Conservation (phyloP, 306 rosid genomes). For the Sophora flavescens region DNA sequence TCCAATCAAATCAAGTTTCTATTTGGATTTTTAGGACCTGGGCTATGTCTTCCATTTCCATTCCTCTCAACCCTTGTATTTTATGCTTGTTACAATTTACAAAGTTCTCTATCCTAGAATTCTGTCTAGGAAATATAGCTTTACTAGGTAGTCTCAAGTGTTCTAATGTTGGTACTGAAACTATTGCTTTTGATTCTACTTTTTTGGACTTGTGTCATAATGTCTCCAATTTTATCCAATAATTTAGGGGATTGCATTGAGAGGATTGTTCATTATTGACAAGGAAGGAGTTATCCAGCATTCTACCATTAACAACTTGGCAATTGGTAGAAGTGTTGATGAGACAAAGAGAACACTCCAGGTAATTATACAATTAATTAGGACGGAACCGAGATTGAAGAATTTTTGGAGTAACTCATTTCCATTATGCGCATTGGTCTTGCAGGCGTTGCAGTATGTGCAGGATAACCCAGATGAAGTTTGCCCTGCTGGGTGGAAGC, state of each 20-base stretch:
- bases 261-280: conserved; percentile 92
- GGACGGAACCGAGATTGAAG: conserved; percentile 19
- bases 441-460: conserved; percentile 94
- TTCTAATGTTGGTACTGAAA: conserved; percentile 10
- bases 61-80: background rate
- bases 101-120: too few relatives aligned
- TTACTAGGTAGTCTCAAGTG: too few relatives aligned
- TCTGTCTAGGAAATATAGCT: too few relatives aligned
- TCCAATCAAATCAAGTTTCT: too few relatives aligned
- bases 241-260: conserved; percentile 77
- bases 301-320: conserved; percentile 93
- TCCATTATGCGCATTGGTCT: conserved; percentile 14
- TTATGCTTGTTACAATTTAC: too few relatives aligned
- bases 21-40: conserved; percentile 15
- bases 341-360: conserved; percentile 99
- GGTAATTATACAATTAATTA: conserved; percentile 53
- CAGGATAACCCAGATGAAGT: conserved; percentile 98
- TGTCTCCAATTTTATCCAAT: conserved; percentile 14
- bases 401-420: background rate
- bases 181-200: too few relatives aligned
- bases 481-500: conserved; percentile 99
- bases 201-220: conserved; percentile 2
- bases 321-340: conserved; percentile 91
- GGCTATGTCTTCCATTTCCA: background rate
- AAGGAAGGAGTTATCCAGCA: conserved; percentile 96